A percentile compares a stretch with the other conserved stretches of the same genome.
phyloP scores from a whole-genome alignment of 345 rosid species.

The Brassica incana region DNA sequence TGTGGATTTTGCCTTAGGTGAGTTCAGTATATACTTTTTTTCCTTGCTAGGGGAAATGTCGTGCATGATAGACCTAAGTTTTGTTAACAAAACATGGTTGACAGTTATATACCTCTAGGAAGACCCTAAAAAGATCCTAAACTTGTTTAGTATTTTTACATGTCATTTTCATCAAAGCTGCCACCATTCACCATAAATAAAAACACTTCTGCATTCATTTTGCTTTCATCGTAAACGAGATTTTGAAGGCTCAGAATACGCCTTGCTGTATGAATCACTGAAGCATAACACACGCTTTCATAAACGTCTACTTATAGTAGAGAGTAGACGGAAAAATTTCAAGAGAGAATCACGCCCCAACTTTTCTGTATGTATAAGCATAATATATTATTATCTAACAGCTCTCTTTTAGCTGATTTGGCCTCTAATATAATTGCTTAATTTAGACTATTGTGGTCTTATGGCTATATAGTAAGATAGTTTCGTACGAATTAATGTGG shows the following conservation, averaged over 20 bases:
- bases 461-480: conserved; percentile 1
- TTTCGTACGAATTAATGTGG: not conserved
- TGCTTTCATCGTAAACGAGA: conserved; percentile 15
- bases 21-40: conserved; percentile 13
- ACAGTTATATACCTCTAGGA: not conserved
- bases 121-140: not conserved
- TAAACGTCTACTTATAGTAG: too few relatives aligned
- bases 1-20: conserved; percentile 85
- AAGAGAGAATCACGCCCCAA: not conserved
- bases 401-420: not conserved
- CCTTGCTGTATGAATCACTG: not conserved
- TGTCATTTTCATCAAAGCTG: not conserved
- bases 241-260: not conserved
- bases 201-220: not conserved
- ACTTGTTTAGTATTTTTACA: not conserved
- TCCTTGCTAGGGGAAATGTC: not conserved
- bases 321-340: too few relatives aligned
- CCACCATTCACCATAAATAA: conserved; percentile 1
- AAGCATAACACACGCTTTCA: too few relatives aligned
- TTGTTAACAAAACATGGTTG: conserved; percentile 3
- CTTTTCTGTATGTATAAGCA: conserved; percentile 14
- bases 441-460: not conserved
- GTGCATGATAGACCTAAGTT: not conserved
- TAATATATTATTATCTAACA: not conserved
- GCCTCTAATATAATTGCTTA: not conserved